Conservation (phyloP, 192 early-diverging fungal genomes). For the Kappamyces sp. region DNA sequence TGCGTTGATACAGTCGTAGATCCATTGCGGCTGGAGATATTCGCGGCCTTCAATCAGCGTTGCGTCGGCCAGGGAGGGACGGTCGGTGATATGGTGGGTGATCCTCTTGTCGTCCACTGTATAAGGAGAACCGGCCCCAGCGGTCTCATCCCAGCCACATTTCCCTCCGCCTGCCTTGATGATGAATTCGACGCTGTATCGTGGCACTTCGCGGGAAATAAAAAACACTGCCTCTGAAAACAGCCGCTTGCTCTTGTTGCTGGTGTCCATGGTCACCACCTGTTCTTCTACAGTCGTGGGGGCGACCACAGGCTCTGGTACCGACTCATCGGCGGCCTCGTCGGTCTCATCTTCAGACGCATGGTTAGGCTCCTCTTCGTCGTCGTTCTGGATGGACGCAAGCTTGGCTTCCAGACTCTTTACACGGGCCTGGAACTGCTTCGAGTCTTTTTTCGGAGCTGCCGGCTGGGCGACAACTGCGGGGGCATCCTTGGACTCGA, state of each 20-base stretch:
- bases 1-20: slow-evolving; percentile 90
- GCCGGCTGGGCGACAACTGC: slow-evolving; percentile 6
- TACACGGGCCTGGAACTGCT: slow-evolving; percentile 40
- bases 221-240: slow-evolving; percentile 67
- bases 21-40: slow-evolving; percentile 98
- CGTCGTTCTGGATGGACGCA: slow-evolving; percentile 31
- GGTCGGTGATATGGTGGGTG: slow-evolving; percentile 85
- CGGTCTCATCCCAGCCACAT: slow-evolving; percentile 79
- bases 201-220: slow-evolving; percentile 91
- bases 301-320: slow-evolving; percentile 28
- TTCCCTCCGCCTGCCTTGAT: slow-evolving; percentile 83
- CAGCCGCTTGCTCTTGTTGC: slow-evolving; percentile 42
- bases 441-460: slow-evolving; percentile 32
- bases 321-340: slow-evolving; percentile 29
- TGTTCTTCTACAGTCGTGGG: slow-evolving; percentile 26
- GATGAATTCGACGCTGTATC: slow-evolving; percentile 86
- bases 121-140: slow-evolving; percentile 74
- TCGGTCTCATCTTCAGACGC: slow-evolving; percentile 21
- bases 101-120: slow-evolving; percentile 75
- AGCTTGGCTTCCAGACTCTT: slow-evolving; percentile 30
- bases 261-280: slow-evolving; percentile 34
- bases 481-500: slow-evolving; percentile 42
- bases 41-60: slow-evolving; percentile 38
- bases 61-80: slow-evolving; percentile 48
- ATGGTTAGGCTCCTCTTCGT: slow-evolving; percentile 21